These are phyloP conservation scores for Abortiporus biennis DNA, from an alignment of 1,284 basidiomycete genomes.

Conservation along the genomic window DNA sequence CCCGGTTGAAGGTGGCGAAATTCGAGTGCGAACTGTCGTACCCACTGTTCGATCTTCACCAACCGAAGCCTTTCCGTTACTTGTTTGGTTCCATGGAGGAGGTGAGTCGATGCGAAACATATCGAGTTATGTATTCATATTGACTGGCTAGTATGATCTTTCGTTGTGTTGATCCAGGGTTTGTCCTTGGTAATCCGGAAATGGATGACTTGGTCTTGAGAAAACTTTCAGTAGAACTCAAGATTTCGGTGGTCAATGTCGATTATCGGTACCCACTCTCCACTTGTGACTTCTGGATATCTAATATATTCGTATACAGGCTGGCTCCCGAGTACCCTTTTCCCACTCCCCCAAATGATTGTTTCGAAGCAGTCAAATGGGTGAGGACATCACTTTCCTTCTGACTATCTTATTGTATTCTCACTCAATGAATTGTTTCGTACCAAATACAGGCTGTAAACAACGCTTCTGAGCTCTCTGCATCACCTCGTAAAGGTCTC, in stretches of 20 bases:
- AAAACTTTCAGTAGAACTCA: conserved; percentile 9
- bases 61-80: neutral
- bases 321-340: conserved; percentile 16
- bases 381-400: too few species aligned
- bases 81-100: neutral
- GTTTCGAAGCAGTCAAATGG: conserved; percentile 14
- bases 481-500: conserved; percentile 11
- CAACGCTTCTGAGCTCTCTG: conserved; percentile 5
- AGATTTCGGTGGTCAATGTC: conserved; percentile 15
- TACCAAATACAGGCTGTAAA: conserved; percentile 6
- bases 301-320: too few species aligned
- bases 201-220: conserved; percentile 6
- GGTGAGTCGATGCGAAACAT: too few species aligned
- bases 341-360: conserved; percentile 14
- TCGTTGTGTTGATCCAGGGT: conserved; percentile 1
- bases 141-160: too few species aligned
- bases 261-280: conserved; percentile 13
- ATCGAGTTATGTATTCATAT: too few species aligned
- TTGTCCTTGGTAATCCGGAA: conserved; percentile 6
- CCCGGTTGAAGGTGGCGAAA: conserved; percentile 12
- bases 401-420: too few species aligned
- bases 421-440: too few species aligned
- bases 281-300: too few species aligned
- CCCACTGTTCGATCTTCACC: neutral
- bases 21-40: conserved; percentile 10